phyloP scores from a whole-genome alignment of 371 early-diverging fungal species.

The Mucor sp. region DNA sequence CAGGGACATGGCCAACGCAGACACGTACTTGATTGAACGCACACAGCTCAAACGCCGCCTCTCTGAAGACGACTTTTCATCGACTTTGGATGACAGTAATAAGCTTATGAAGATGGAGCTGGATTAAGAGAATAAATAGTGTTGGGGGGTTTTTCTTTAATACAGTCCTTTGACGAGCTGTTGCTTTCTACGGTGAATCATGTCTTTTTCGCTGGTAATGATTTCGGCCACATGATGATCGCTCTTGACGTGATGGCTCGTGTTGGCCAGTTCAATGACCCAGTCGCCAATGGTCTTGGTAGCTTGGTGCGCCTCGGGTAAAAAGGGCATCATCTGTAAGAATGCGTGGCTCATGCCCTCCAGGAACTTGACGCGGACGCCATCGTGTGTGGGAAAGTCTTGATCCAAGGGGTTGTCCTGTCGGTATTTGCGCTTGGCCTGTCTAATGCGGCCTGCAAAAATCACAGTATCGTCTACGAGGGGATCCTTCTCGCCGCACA shows the following conservation, averaged over 20 bases:
- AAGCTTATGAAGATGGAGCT: conserved; percentile 23
- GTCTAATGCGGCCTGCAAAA: conserved; percentile 86
- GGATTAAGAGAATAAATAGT: conserved; percentile 8
- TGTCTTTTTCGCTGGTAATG: conserved; percentile 45
- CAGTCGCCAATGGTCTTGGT: conserved; percentile 70
- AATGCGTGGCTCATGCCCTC: conserved; percentile 95
- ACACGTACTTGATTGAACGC: not conserved
- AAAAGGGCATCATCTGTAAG: conserved; percentile 83
- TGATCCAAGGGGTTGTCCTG: conserved; percentile 27
- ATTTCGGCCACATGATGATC: conserved; percentile 39
- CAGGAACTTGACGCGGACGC: conserved; percentile 67
- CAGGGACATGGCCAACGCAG: conserved; percentile 25
- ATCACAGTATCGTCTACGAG: conserved; percentile 95
- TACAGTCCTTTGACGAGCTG: conserved; percentile 39
- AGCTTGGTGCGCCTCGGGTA: conserved; percentile 83
- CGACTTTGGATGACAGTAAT: not conserved
- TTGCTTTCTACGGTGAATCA: conserved; percentile 46
- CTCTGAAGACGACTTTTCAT: not conserved
- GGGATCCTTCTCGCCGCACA: conserved; percentile 96
- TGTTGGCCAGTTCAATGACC: conserved; percentile 47
- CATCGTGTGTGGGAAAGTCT: conserved; percentile 18
- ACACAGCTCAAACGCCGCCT: not conserved
- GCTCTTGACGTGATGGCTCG: not conserved
- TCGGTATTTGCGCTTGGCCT: conserved; percentile 60
- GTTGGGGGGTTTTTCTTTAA: conserved; percentile 3